phyloP scores from a whole-genome alignment of 805 yeast genomes.

The Yamadazyma paraphyllophila region DNA sequence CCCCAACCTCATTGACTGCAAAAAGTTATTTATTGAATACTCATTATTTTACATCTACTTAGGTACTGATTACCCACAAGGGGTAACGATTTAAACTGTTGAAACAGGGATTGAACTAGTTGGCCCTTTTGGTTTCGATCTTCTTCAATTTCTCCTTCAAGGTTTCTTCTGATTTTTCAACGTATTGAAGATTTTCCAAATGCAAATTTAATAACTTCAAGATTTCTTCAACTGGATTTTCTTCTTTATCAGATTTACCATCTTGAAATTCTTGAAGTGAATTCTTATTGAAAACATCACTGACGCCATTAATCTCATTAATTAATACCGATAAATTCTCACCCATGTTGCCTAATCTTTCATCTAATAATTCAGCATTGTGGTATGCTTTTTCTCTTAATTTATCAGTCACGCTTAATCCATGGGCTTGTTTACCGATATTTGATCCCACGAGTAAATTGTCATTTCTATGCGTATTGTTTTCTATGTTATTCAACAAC shows the following conservation, averaged over 20 bases:
- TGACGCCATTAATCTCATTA: constrained; percentile 77
- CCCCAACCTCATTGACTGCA: neutral
- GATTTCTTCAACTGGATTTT: constrained; percentile 60
- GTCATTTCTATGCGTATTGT: constrained; percentile 16
- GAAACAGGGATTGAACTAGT: neutral
- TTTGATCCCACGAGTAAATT: constrained; percentile 14
- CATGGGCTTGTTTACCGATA: constrained; percentile 19
- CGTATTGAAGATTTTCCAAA: constrained; percentile 83
- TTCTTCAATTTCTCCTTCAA: constrained; percentile 65
- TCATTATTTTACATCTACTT: neutral
- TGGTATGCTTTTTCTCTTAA: constrained; percentile 87
- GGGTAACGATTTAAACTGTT: too few relatives aligned
- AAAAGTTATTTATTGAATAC: neutral
- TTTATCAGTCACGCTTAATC: constrained; percentile 65
- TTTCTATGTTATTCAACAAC: constrained; percentile 39
- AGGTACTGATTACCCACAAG: neutral
- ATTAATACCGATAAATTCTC: constrained; percentile 72
- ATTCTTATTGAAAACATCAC: constrained; percentile 70
- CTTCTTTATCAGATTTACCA: constrained; percentile 20
- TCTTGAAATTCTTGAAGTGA: constrained; percentile 40
- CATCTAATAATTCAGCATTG: constrained; percentile 82
- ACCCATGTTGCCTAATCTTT: constrained; percentile 74
- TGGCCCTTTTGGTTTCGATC: constrained; percentile 19
- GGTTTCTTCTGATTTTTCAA: constrained; percentile 68
- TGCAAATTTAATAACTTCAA: constrained; percentile 84